Evolutionary conservation across 2,329 filamentous ascomycete species (phyloP), one percentile per base, ranked within the genome.

Genomic region (Epichloe aotearoae): DNA sequence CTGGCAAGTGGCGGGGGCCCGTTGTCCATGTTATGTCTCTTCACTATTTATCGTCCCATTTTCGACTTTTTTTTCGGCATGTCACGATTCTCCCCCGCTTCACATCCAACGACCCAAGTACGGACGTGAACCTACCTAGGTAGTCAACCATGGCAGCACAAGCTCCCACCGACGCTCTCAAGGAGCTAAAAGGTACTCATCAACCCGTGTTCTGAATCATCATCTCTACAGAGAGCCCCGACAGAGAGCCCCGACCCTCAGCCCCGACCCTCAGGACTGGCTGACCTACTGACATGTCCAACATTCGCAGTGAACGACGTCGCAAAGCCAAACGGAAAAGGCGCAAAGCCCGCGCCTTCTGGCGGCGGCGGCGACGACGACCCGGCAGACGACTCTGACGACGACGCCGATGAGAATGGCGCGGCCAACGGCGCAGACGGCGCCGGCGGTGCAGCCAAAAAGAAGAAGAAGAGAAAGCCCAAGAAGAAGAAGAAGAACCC

Each of bases 401-500:
- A 77, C 44, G 75, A 76, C 11, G 73, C 72, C 43, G 75, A 76
- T 8, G 73, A 73, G 23, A 71, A 71, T 30, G 69, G 55, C 19
- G 54, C 54, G 19, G 58, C 57, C 39, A 57, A 53, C 23, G 61
- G 56, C 17, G 68, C 66, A 34, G 67, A 65, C n/a, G 67, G 60
- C 12, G 66, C 66, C 5, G 69, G 69, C 55, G 65, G 59, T 19
- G 61, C 56, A 11, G 60, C 63, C 50, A 69, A 68, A 55, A 70
- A 70, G 59, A 67, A 76, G 61, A 83, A 81, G 66, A 86, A 87
- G 69, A 88, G 87, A 74, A 88, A 88, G 73, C 88, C 88, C 73
- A 87, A 85, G 74, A 86, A 83, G 74, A 84, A 83, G 75, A 86
- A 86, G 78, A 85, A 83, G 78, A 83, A 77, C 56, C 75, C 82